Base-by-base conservation (phyloP, 345 rosid species). In the Gossypium thurberi region DNA sequence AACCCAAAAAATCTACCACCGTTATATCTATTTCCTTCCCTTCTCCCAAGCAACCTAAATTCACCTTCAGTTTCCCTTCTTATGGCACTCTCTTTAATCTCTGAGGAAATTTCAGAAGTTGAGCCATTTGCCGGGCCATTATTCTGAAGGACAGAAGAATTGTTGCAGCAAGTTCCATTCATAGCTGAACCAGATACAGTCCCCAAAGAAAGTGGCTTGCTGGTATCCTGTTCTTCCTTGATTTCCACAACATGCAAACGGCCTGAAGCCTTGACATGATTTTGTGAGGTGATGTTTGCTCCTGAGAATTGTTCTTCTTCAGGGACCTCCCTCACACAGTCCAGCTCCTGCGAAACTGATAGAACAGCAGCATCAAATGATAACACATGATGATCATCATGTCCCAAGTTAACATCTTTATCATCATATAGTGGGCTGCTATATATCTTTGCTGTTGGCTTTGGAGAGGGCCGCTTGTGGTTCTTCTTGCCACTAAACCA, bases 21-120 rank as follows among this genome's bases (percentile, higher is more conserved):
- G 53, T 75, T 80, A 75, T 77, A 89, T 77, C 86, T 86, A 71
- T 77, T 87, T 81, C 89, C 89, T 76, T 90, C 93, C 76, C 97
- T 90, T 76, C 96, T 83, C 70, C 97, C 97, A 85, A 95, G 68
- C 83, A 95, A 80, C 84, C 99, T 83, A 79, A 95, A 95, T 57
- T 91, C 97, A n/a, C 98, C 99, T 87, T 95, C 99, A 0, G 99
- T 95, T 84, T 95, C 99, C 80, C 99, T 88, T 82, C 94, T 88
- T 79, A 95, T 95, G 13, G 99, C 99, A 83, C 97, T 93, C 75
- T 95, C 98, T 82, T 91, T 95, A 50, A 84, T 80, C 37, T 83
- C 95, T 0, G 84, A 47, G 69, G 85, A 74, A 78, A 82, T 83
- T 72, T 78, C 89, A 69, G 87, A 82, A 68, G 76, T 78, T 8